These are phyloP conservation scores for Cystobasidium onofrii DNA, from an alignment of 768 basidiomycete genomes.

Conservation along the genomic window DNA sequence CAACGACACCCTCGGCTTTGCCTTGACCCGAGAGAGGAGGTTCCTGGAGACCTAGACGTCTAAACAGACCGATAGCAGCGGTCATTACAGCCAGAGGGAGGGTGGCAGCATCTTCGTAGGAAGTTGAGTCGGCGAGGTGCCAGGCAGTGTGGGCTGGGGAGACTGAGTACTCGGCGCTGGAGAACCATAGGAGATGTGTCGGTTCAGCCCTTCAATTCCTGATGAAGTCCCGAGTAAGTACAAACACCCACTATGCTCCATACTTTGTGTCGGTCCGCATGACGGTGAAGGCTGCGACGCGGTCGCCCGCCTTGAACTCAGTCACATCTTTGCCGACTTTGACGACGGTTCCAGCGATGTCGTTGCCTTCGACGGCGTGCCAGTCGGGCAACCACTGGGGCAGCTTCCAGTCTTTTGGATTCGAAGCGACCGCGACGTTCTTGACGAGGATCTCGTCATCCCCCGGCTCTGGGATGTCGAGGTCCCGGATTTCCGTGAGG, in stretches of 20 bases:
- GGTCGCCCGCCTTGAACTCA: conserved; percentile 40
- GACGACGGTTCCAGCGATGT: conserved; percentile 40
- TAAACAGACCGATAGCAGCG: conserved; percentile 40
- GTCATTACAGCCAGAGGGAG: conserved; percentile 41
- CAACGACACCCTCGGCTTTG: not conserved
- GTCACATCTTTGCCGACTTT: conserved; percentile 39
- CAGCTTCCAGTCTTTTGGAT: conserved; percentile 27
- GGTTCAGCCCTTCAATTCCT: too few species aligned
- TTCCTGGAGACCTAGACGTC: conserved; percentile 29
- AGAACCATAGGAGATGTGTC: not conserved
- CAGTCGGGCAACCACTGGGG: not conserved
- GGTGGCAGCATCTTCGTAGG: conserved; percentile 41
- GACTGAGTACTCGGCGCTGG: conserved; percentile 25
- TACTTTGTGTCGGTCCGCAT: conserved; percentile 36
- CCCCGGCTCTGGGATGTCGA: conserved; percentile 17
- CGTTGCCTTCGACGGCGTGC: conserved; percentile 37
- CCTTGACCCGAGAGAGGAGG: conserved; percentile 11
- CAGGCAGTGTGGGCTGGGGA: conserved; percentile 33
- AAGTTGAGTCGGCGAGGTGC: conserved; percentile 26
- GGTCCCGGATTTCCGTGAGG: not conserved
- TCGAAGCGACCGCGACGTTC: conserved; percentile 26
- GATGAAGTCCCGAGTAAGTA: not conserved
- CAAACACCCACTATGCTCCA: conserved; percentile 36
- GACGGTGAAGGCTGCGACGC: conserved; percentile 39
- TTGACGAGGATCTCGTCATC: conserved; percentile 32